phyloP scores from a whole-genome alignment of 2,329 filamentous ascomycete genomes.

The Colletotrichum sp. region DNA sequence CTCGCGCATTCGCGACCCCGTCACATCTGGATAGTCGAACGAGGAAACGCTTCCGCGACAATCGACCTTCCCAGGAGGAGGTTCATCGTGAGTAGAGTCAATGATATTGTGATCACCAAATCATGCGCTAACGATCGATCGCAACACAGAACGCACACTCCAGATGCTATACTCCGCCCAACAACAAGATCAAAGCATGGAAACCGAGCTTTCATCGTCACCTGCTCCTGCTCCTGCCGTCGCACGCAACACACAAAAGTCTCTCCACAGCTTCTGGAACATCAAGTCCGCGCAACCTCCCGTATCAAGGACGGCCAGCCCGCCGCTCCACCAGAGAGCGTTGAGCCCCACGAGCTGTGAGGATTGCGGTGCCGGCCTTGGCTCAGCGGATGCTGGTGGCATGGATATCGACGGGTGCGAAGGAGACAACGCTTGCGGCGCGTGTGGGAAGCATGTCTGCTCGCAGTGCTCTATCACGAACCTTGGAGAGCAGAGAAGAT shows the following conservation, averaged over 20 bases:
- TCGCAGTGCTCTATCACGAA: constrained; percentile 65
- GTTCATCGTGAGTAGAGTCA: constrained; percentile 55
- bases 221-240: constrained; percentile 13
- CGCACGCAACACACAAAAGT: constrained; percentile 44
- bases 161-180: constrained; percentile 64
- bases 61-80: constrained; percentile 58
- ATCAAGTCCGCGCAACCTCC: constrained; percentile 45
- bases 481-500: constrained; percentile 57
- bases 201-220: constrained; percentile 18
- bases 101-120: neutral
- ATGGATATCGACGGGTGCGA: constrained; percentile 44
- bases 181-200: constrained; percentile 30
- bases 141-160: constrained; percentile 57
- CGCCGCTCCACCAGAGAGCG: constrained; percentile 66
- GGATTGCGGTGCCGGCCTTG: constrained; percentile 51
- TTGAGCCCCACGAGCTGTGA: constrained; percentile 49
- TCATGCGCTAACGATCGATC: neutral
- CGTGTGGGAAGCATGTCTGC: constrained; percentile 62
- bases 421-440: constrained; percentile 45
- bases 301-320: constrained; percentile 27
- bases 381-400: constrained; percentile 24
- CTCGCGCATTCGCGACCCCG: constrained; percentile 34
- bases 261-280: constrained; percentile 67
- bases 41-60: constrained; percentile 65
- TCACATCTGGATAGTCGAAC: constrained; percentile 61